These are phyloP conservation scores for Platanthera guangdongensis DNA, from an alignment of 106 monocot species.

Conservation along the genomic window DNA sequence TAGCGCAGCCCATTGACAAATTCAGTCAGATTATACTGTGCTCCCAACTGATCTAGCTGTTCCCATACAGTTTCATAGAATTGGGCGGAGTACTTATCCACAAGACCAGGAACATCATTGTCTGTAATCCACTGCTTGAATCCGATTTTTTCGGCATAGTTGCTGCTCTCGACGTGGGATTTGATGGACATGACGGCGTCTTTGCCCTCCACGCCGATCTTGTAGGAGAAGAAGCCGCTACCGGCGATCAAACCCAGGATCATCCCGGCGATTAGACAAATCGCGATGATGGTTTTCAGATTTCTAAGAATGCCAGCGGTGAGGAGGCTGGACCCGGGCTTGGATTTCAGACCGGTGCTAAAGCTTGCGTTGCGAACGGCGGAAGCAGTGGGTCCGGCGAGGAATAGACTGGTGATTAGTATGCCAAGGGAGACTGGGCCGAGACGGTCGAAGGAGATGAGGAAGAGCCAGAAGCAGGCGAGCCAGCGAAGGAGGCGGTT, in stretches of 20 bases:
- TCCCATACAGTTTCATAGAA: slow-evolving; percentile 31
- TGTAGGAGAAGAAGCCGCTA: slow-evolving; percentile 40
- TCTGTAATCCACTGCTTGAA: slow-evolving; percentile 41
- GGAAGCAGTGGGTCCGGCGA: slow-evolving; percentile 1
- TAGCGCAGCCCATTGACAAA: slow-evolving; percentile 33
- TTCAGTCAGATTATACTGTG: slow-evolving; percentile 40
- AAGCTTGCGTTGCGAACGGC: slow-evolving; percentile 7
- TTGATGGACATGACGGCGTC: slow-evolving; percentile 39
- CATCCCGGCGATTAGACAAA: slow-evolving; percentile 28
- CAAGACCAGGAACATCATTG: slow-evolving; percentile 27
- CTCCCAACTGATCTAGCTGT: slow-evolving; percentile 29
- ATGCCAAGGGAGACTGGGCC: slow-evolving; percentile 13
- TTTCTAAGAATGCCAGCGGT: slow-evolving; percentile 19
- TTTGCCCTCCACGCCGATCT: slow-evolving; percentile 41
- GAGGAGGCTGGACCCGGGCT: slow-evolving; percentile 4
- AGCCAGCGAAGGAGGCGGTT: slow-evolving; percentile 20
- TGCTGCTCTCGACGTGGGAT: slow-evolving; percentile 28
- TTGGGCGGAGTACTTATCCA: slow-evolving; percentile 26
- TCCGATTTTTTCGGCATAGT: slow-evolving; percentile 37
- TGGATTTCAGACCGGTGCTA: neutral
- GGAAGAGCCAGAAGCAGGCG: slow-evolving; percentile 31
- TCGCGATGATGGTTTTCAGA: slow-evolving; percentile 31
- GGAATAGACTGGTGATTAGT: neutral
- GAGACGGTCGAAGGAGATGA: slow-evolving; percentile 28
- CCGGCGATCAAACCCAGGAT: slow-evolving; percentile 24